These are phyloP conservation scores for Paecilomyces sp. DNA, from an alignment of 2,329 filamentous ascomycete genomes.

Conservation along the genomic window DNA sequence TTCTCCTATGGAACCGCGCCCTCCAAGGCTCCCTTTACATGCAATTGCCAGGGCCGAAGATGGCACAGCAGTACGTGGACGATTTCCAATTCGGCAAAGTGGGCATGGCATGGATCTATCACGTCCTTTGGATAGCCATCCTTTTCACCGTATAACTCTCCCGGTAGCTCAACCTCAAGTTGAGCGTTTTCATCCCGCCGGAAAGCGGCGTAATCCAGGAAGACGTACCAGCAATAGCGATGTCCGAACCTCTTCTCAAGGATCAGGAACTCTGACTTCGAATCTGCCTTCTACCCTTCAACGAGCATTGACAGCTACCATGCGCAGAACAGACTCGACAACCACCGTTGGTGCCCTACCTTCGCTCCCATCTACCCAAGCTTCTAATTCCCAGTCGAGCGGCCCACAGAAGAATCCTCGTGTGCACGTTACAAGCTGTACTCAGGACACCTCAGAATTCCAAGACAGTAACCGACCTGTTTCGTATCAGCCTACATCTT, in stretches of 20 bases:
- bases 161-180: conserved; percentile 12
- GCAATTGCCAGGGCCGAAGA: conserved; percentile 31
- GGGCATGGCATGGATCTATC: conserved; percentile 30
- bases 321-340: background rate
- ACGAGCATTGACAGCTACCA: background rate
- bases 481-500: background rate
- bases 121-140: conserved; percentile 24
- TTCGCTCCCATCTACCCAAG: background rate
- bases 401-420: background rate
- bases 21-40: conserved; percentile 10
- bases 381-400: background rate
- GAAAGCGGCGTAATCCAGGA: background rate
- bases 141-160: conserved; percentile 24
- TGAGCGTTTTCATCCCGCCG: background rate
- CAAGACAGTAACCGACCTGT: background rate
- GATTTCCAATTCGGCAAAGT: conserved; percentile 33
- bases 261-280: background rate
- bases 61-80: conserved; percentile 33
- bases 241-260: background rate
- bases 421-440: background rate
- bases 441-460: background rate
- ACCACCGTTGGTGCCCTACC: background rate
- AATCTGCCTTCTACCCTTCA: background rate
- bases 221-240: background rate
- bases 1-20: conserved; percentile 7